Evolutionary conservation across 2,329 filamentous ascomycete species (phyloP), one percentile per base, ranked within the genome.

Genomic region (Helicocarpus griseus): DNA sequence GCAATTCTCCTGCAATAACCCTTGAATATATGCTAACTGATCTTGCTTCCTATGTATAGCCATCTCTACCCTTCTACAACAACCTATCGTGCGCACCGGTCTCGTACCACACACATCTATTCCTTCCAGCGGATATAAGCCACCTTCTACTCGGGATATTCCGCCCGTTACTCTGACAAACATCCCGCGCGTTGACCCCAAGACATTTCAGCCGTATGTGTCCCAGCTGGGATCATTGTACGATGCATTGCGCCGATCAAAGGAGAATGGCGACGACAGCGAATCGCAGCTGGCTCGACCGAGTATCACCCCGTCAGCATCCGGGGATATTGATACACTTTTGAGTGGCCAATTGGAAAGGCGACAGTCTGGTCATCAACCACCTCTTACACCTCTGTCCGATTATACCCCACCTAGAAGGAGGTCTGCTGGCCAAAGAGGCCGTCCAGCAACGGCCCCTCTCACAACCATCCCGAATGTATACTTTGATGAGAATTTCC

Each of bases 401-500:
- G 36, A 40, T n/a, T 46, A 36, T 44, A 13, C 40, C 11, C 13
- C 51, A 4, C 29, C 49, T 14, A 28, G 36, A n/a, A 52, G 55
- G n/a, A 44, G 48, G 9, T 41, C 51, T 28, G 17, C 49, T 11
- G 41, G 40, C 26, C 45, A 51, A 7, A 71, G 67, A 58, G 74
- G 78, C 58, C 74, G 74, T 87, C 54, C 52, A 22, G 50, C 50
- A 0, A 46, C 52, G 1, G 89, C 93, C 1, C 93, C 90, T 0
- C 67, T 98, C 26, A 93, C 89, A 4, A 97, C 90, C 0, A 95
- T 98, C 40, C 93, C 93, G 0, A 80, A 75, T 46, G 87, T 98
- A 9, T 98, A 97, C 65, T 96, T 96, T 60, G 93, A 97, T 50
- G 87, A 95, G 31, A 84, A 89, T 60, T 98, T 98, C 60, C 91